Base-by-base conservation (phyloP, 805 yeast species). In the Metschnikowia peoriensis region DNA sequence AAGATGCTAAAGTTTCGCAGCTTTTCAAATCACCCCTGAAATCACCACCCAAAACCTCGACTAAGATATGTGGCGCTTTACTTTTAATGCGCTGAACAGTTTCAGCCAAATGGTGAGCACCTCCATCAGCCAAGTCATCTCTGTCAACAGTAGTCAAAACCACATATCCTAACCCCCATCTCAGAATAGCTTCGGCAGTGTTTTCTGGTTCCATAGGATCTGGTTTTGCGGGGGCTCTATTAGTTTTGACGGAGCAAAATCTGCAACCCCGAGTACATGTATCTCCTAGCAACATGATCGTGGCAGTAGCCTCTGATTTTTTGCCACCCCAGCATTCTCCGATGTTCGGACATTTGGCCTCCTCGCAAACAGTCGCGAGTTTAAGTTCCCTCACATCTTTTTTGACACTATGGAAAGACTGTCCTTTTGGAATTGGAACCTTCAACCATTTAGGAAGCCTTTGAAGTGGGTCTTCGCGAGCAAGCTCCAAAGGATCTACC, bases 281-380 rank as follows among this genome's bases (percentile, higher is more conserved):
- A 64, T 94, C 99, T 56, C 99, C 99, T 81, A 94, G 79, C 53
- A 94, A 77, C 99, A 94, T 94, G 61, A 94, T 94, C 1, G 99
- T 94, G 6, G 97, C 97, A 7, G 97, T 90, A 4, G 99, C 97
- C 57, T 90, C 93, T 7, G 93, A 83, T 68, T 92, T 86, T 63
- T 85, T 83, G 32, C 99, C 99, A 51, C 99, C 98, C 99, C 99
- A 94, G 71, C 99, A 94, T 69, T 94, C 99, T 48, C 98, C 97
- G 56, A 94, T 94, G 68, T 94, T 94, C n/a, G 99, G 99, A 72
- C 99, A 94, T 66, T 94, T 86, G 5, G 99, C 99, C 66, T 94
- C 99, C 70, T 94, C 98, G 72, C 99, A 94, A 32, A 94, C 99
- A 0, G 99, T 94, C 38, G 97, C 87, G 47, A 94, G 75, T 58